phyloP scores from a whole-genome alignment of 1,284 basidiomycete genomes.

The Moniliella sp. region DNA sequence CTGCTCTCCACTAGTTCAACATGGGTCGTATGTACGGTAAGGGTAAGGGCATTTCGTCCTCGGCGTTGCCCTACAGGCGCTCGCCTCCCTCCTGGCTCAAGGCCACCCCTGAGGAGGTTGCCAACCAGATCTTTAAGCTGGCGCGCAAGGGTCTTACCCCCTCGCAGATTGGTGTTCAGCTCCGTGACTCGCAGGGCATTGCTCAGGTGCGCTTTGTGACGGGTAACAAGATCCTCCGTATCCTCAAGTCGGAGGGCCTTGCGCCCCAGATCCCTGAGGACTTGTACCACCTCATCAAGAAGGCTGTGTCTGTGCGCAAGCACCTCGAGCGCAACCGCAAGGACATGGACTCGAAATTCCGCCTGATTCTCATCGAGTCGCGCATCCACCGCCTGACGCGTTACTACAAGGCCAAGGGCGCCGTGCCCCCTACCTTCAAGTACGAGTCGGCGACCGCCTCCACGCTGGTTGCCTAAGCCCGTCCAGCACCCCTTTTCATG shows the following conservation, averaged over 20 bases:
- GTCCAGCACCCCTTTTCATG: too few species aligned
- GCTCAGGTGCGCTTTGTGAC: slow-evolving; percentile 88
- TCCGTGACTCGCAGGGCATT: slow-evolving; percentile 92
- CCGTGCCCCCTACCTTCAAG: slow-evolving; percentile 84
- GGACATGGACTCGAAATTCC: slow-evolving; percentile 76
- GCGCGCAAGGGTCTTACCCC: slow-evolving; percentile 92
- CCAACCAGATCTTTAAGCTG: slow-evolving; percentile 87
- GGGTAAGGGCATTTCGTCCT: slow-evolving; percentile 43
- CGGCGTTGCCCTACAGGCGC: slow-evolving; percentile 89
- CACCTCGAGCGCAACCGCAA: slow-evolving; percentile 95
- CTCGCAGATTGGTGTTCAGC: slow-evolving; percentile 89
- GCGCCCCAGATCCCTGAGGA: slow-evolving; percentile 95
- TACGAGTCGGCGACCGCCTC: slow-evolving; percentile 35
- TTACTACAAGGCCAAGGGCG: slow-evolving; percentile 97
- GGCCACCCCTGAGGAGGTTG: slow-evolving; percentile 78
- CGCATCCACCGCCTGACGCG: slow-evolving; percentile 82
- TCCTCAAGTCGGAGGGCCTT: slow-evolving; percentile 85
- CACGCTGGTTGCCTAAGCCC: slow-evolving; percentile 34
- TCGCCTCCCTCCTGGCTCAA: slow-evolving; percentile 89
- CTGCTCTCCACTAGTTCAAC: too few species aligned
- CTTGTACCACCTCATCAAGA: slow-evolving; percentile 98
- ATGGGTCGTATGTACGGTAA: slow-evolving; percentile 35
- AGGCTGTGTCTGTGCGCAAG: slow-evolving; percentile 95
- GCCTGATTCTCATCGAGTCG: slow-evolving; percentile 83
- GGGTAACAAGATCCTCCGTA: slow-evolving; percentile 96